These are phyloP conservation scores for Neospermospora avenae DNA, from an alignment of 2,329 filamentous ascomycete genomes.

Conservation along the genomic window DNA sequence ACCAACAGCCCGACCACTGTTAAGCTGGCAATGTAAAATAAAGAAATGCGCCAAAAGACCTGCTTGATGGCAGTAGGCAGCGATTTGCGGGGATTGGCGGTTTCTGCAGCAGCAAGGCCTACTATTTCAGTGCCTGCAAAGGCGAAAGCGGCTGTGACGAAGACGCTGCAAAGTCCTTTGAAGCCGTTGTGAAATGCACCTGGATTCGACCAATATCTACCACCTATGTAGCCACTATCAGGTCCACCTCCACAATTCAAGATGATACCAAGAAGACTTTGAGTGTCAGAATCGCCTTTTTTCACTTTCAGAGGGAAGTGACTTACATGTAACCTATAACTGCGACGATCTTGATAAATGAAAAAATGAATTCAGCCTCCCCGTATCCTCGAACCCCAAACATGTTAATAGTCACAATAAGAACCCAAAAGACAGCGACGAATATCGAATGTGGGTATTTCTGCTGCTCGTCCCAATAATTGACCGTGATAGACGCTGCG, in stretches of 20 bases:
- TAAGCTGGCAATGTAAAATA: constrained; percentile 86
- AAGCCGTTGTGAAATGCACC: constrained; percentile 85
- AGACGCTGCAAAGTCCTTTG: constrained; percentile 76
- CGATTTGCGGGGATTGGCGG: constrained; percentile 74
- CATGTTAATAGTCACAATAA: constrained; percentile 79
- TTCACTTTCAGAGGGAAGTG: constrained; percentile 2
- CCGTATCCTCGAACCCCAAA: constrained; percentile 88
- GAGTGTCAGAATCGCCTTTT: constrained; percentile 17
- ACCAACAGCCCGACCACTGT: constrained; percentile 80
- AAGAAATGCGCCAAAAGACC: constrained; percentile 89
- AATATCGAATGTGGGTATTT: constrained; percentile 67
- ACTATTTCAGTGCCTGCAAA: constrained; percentile 76
- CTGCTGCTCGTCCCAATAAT: constrained; percentile 65
- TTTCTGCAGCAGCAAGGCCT: constrained; percentile 74
- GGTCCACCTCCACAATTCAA: constrained; percentile 80
- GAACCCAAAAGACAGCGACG: constrained; percentile 74
- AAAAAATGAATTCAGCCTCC: constrained; percentile 85
- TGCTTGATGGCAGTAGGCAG: constrained; percentile 87
- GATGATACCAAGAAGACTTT: constrained; percentile 77
- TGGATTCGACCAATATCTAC: constrained; percentile 70
- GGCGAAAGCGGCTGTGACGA: constrained; percentile 73
- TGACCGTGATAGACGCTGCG: constrained; percentile 78
- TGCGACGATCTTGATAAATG: constrained; percentile 79
- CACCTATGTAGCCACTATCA: constrained; percentile 74
- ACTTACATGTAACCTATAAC: constrained; percentile 83